Evolutionary conservation across 2,329 filamentous ascomycete genomes (phyloP).

Genomic region (Akanthomyces muscarius): DNA sequence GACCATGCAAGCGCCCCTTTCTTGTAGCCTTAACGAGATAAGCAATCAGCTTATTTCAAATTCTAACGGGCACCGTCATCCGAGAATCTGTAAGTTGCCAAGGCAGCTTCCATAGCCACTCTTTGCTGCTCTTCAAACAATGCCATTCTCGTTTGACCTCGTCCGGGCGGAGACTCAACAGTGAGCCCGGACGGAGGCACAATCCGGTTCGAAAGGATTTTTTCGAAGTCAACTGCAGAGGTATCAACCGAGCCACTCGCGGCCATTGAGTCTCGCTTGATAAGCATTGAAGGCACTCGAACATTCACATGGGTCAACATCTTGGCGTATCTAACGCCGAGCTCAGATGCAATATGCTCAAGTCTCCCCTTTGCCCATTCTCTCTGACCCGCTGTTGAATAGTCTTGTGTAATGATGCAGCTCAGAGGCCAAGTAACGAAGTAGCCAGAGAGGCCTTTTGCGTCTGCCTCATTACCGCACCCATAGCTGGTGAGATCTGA

Average conservation of each 20-base stretch:
- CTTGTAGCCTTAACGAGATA: not conserved
- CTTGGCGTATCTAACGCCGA: constrained; percentile 56
- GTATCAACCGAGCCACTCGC: constrained; percentile 25
- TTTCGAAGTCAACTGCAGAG: constrained; percentile 37
- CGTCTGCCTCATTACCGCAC: constrained; percentile 45
- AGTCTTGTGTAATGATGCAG: constrained; percentile 53
- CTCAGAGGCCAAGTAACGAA: constrained; percentile 58
- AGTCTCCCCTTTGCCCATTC: constrained; percentile 53
- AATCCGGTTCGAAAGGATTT: constrained; percentile 37
- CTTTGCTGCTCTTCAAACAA: constrained; percentile 3
- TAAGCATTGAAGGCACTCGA: constrained; percentile 60
- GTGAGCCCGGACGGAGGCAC: constrained; percentile 12
- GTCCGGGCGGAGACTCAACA: not conserved
- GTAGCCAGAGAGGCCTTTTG: constrained; percentile 55
- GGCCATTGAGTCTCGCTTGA: constrained; percentile 50
- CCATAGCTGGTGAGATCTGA: constrained; percentile 43
- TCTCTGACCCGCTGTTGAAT: constrained; percentile 55
- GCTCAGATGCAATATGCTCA: constrained; percentile 48
- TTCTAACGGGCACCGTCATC: not conserved
- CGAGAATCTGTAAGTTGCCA: constrained; percentile 22
- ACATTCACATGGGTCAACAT: constrained; percentile 52
- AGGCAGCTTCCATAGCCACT: not conserved
- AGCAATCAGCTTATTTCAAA: not conserved
- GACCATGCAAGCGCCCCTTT: not conserved
- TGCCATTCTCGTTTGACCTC: not conserved